These are phyloP conservation scores for Talaromyces sp. DNA, from an alignment of 2,329 filamentous ascomycete species.

Conservation along the genomic window DNA sequence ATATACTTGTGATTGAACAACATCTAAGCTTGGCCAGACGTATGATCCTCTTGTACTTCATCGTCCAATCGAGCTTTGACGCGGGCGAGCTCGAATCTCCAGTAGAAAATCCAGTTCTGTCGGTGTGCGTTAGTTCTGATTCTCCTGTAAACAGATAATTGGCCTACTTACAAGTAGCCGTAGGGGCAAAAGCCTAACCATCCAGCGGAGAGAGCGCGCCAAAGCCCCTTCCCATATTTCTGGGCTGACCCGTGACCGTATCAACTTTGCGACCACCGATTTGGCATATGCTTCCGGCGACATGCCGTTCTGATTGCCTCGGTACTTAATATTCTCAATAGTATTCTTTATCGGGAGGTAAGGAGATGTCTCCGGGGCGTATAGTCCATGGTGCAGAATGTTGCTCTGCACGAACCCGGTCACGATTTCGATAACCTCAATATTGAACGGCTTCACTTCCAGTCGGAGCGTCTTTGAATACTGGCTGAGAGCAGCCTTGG, in stretches of 20 bases:
- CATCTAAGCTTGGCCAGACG: background rate
- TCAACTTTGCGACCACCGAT: background rate
- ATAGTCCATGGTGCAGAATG: background rate
- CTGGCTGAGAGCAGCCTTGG: constrained; percentile 13
- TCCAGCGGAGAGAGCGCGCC: background rate
- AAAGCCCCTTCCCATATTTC: background rate
- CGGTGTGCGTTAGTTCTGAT: background rate
- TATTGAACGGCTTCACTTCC: background rate
- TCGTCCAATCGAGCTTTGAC: background rate
- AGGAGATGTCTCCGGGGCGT: background rate
- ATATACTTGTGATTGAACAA: too few relatives aligned
- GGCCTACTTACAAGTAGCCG: background rate
- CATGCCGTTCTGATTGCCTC: background rate
- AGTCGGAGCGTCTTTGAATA: background rate
- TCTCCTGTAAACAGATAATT: background rate
- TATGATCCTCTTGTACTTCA: background rate
- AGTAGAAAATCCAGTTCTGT: background rate
- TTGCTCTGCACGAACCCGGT: background rate
- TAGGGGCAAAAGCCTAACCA: background rate
- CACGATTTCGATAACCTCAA: background rate
- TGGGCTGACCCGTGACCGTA: background rate
- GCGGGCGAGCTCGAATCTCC: background rate
- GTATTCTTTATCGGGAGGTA: background rate
- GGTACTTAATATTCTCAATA: background rate
- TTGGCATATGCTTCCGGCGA: background rate